Evolutionary conservation across 208 protist species (phyloP).

Genomic region (Acanthamoeba polyphaga): DNA sequence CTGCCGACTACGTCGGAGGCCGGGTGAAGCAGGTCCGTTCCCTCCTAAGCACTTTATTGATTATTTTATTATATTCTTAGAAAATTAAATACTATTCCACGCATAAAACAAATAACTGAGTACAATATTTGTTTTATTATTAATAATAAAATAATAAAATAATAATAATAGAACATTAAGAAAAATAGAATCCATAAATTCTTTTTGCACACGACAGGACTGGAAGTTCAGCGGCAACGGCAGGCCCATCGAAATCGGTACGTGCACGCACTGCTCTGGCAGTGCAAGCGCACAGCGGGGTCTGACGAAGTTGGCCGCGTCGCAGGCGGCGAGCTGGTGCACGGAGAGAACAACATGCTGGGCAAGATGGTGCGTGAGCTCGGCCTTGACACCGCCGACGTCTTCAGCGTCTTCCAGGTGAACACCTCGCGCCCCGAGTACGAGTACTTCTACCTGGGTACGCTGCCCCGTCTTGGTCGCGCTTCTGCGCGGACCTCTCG

Average conservation of each 20-base stretch:
- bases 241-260: constrained; percentile 50
- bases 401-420: constrained; percentile 48
- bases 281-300: background rate
- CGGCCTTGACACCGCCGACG: constrained; percentile 7
- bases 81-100: too few species aligned
- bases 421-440: constrained; percentile 31
- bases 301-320: background rate
- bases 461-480: background rate
- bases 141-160: too few species aligned
- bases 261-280: background rate
- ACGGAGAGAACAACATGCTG: constrained; percentile 34
- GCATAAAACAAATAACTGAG: too few species aligned
- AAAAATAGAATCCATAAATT: too few species aligned
- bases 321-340: constrained; percentile 17
- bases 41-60: too few species aligned
- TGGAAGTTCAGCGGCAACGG: constrained; percentile 40
- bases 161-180: too few species aligned
- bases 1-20: constrained; percentile 26
- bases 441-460: constrained; percentile 34
- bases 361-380: constrained; percentile 55
- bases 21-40: background rate
- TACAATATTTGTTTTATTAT: too few species aligned
- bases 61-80: too few species aligned
- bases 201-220: background rate
- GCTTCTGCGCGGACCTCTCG: background rate